These are phyloP conservation scores for Volvariella volvacea DNA, from an alignment of 1,284 basidiomycete genomes.

Conservation along the genomic window DNA sequence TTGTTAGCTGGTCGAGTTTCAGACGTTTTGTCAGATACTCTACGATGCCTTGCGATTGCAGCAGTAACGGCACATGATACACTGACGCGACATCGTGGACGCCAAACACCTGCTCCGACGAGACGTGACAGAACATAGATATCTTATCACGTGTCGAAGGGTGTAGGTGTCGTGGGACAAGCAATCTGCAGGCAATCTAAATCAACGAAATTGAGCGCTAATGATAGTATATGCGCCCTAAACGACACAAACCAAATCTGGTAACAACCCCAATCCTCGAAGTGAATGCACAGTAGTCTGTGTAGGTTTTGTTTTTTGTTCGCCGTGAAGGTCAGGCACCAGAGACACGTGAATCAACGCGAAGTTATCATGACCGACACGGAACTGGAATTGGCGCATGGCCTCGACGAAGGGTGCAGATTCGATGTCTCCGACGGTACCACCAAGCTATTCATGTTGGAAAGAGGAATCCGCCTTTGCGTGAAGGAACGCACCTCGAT, in stretches of 20 bases:
- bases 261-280: constrained; percentile 88
- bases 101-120: constrained; percentile 89
- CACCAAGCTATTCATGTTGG: constrained; percentile 68
- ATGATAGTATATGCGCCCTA: constrained; percentile 1
- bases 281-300: constrained; percentile 96
- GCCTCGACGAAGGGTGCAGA: constrained; percentile 89
- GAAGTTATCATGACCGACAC: constrained; percentile 96
- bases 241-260: constrained; percentile 70
- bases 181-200: constrained; percentile 88
- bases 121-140: constrained; percentile 99
- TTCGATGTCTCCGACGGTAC: constrained; percentile 37
- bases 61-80: constrained; percentile 94
- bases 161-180: constrained; percentile 69
- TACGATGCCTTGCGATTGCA: constrained; percentile 90
- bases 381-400: constrained; percentile 99
- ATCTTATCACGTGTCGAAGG: constrained; percentile 91
- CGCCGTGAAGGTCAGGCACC: constrained; percentile 96
- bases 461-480: not conserved
- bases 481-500: constrained; percentile 63
- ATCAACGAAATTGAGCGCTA: not conserved
- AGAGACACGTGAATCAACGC: constrained; percentile 98
- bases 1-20: constrained; percentile 56
- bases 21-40: constrained; percentile 81
- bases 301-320: constrained; percentile 99
- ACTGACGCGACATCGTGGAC: constrained; percentile 97